Conservation (phyloP, 306 rosid species). For the Purshia tridentata region DNA sequence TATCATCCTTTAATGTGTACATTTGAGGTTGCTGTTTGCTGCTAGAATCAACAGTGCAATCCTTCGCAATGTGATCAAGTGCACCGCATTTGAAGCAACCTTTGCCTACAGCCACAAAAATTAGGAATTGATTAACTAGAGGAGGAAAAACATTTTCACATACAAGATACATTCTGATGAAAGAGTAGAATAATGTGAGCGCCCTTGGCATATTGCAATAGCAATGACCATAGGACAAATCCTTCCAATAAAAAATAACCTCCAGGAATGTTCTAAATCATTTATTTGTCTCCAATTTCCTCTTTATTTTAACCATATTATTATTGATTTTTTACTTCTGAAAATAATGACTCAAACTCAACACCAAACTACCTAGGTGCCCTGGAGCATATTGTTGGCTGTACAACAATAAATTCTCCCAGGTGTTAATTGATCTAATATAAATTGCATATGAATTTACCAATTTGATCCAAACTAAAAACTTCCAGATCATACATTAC, state of each 20-base stretch:
- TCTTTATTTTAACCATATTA: not conserved
- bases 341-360: not conserved
- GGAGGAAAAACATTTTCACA: not conserved
- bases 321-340: not conserved
- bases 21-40: constrained; percentile 42
- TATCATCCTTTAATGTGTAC: constrained; percentile 65
- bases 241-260: not conserved
- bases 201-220: not conserved
- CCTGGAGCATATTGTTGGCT: not conserved
- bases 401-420: not conserved
- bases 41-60: constrained; percentile 61
- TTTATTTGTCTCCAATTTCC: not conserved
- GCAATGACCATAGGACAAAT: not conserved
- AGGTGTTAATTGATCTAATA: not conserved
- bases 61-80: constrained; percentile 80
- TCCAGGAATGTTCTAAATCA: not conserved
- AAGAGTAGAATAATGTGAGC: not conserved
- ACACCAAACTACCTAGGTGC: not conserved
- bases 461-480: not conserved
- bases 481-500: not conserved
- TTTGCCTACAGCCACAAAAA: constrained; percentile 43
- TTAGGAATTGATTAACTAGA: not conserved
- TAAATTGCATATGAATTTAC: not conserved
- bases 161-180: not conserved
- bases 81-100: constrained; percentile 98